Evolutionary conservation across 495 filamentous ascomycete genomes (phyloP).

Genomic region (Aspergillus campestris): DNA sequence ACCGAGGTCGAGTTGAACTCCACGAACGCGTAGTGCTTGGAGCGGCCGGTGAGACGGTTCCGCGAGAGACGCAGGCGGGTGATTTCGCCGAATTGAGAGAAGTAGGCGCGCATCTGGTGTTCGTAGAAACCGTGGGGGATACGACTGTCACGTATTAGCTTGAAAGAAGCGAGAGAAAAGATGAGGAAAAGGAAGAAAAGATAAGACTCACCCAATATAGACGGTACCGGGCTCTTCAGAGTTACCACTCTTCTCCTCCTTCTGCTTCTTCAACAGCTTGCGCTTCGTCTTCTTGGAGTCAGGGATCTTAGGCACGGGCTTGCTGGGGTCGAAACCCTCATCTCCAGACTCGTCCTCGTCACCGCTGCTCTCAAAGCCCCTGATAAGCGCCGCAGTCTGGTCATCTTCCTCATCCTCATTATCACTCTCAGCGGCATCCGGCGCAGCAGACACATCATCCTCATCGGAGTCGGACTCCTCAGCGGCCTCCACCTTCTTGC

Average conservation of each 20-base stretch:
- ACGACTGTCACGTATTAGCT: constrained; percentile 45
- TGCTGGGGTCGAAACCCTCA: constrained; percentile 46
- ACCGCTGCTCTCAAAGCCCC: constrained; percentile 74
- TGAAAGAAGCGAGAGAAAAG: constrained; percentile 12
- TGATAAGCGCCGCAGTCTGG: constrained; percentile 61
- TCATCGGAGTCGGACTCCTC: constrained; percentile 28
- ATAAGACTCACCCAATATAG: constrained; percentile 58
- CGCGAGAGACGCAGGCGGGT: constrained; percentile 76
- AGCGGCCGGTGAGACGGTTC: constrained; percentile 77
- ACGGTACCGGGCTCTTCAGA: constrained; percentile 63
- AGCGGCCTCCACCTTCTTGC: constrained; percentile 20
- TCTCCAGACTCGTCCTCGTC: constrained; percentile 49
- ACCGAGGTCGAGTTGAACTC: constrained; percentile 74
- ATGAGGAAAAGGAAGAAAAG: not conserved
- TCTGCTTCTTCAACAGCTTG: constrained; percentile 44
- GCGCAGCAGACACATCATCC: constrained; percentile 15
- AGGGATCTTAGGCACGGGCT: constrained; percentile 50
- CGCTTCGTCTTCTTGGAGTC: constrained; percentile 57
- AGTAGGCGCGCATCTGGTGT: constrained; percentile 87
- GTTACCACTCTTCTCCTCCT: constrained; percentile 21
- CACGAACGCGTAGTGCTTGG: constrained; percentile 89
- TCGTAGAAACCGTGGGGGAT: constrained; percentile 97
- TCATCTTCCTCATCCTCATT: constrained; percentile 50
- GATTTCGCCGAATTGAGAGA: constrained; percentile 89
- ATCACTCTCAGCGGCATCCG: constrained; percentile 26